These are phyloP conservation scores for Heritiera littoralis DNA, from an alignment of 345 rosid species.

Conservation along the genomic window DNA sequence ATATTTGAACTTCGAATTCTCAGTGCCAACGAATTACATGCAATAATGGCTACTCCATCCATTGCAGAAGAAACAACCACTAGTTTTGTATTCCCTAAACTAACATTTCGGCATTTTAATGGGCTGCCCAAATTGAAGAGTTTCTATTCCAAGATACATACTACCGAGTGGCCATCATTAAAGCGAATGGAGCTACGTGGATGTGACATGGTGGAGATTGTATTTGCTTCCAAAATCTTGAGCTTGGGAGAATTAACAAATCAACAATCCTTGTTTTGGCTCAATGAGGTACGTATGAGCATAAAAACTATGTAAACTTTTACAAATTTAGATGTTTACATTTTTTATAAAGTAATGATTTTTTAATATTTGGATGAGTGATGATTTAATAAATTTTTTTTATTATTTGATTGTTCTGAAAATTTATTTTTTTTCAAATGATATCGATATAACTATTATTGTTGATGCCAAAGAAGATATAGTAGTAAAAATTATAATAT, in stretches of 20 bases:
- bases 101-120: neutral
- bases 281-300: conserved; percentile 6
- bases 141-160: neutral
- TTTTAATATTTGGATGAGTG: no score
- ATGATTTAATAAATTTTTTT: no score
- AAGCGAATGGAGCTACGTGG: neutral
- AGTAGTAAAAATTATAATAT: no score
- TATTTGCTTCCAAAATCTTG: neutral
- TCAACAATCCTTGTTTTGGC: neutral
- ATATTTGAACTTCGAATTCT: neutral
- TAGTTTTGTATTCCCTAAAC: neutral
- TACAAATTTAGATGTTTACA: no score
- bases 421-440: no score
- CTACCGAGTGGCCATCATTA: neutral
- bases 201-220: neutral
- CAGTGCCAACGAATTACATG: no score
- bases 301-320: no score
- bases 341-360: no score
- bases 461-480: no score
- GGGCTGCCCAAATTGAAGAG: neutral
- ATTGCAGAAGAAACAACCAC: neutral
- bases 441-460: no score
- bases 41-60: no score
- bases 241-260: neutral
- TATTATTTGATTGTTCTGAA: no score